Evolutionary conservation across 164 flowering plant species (phyloP).

Genomic region (Magnolia changhungtana): DNA sequence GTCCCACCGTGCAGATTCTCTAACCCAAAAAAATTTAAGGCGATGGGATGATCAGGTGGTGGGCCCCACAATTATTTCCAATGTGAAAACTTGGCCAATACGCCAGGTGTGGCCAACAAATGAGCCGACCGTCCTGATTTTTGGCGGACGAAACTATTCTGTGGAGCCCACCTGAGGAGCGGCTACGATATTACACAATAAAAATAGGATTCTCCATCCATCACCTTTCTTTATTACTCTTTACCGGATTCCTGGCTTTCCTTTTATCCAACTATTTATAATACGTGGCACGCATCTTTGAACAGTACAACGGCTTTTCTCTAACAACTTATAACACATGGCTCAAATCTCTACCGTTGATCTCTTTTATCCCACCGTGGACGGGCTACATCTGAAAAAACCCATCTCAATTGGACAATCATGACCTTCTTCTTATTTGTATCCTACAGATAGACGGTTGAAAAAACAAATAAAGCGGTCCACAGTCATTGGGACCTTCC

Average conservation of each 20-base stretch:
- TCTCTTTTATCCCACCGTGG: no score
- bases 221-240: constrained; percentile 2
- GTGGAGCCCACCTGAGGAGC: not conserved
- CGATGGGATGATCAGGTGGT: not conserved
- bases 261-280: not conserved
- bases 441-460: no score
- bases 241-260: constrained; percentile 16
- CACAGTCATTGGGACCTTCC: no score
- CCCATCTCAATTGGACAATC: no score
- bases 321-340: not conserved
- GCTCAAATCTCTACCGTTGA: no score
- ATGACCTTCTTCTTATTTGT: no score
- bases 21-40: no score
- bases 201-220: not conserved
- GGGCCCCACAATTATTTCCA: not conserved
- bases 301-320: not conserved
- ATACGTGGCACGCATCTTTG: not conserved
- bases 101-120: not conserved
- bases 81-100: not conserved
- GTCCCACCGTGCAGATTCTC: no score
- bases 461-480: no score
- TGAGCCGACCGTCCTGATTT: not conserved
- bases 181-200: not conserved
- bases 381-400: no score
- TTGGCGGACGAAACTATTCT: not conserved